Percentiles rank a stretch among this genome's conserved stretches.
Evolutionary conservation across 2,329 filamentous ascomycete species (phyloP).

Genomic region (Paraconiothyrium brasiliense): DNA sequence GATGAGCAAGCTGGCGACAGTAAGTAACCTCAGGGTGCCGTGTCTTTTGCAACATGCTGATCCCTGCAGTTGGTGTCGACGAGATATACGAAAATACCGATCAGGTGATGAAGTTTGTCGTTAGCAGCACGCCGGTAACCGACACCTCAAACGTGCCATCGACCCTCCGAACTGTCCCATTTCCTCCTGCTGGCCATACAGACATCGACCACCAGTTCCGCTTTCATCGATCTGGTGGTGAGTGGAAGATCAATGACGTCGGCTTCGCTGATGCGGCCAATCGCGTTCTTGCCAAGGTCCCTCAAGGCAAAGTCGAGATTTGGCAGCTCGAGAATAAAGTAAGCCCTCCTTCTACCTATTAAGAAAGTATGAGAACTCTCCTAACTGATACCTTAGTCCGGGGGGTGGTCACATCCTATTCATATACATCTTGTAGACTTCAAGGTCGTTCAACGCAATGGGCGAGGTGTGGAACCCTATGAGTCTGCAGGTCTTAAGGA

Average conservation of each 20-base stretch:
- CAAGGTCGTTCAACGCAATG: constrained; percentile 58
- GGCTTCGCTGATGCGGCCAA: constrained; percentile 36
- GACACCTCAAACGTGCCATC: constrained; percentile 31
- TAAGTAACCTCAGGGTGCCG: constrained; percentile 54
- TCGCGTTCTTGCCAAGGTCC: constrained; percentile 43
- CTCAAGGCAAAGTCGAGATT: constrained; percentile 43
- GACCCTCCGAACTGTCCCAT: constrained; percentile 34
- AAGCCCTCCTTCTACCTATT: no score
- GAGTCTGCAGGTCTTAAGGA: constrained; percentile 66
- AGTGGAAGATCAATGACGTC: constrained; percentile 42
- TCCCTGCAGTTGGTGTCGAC: constrained; percentile 7
- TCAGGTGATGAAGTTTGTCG: constrained; percentile 35
- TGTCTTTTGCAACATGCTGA: background rate
- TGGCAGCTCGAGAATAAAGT: constrained; percentile 54
- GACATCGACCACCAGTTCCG: constrained; percentile 42
- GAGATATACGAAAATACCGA: constrained; percentile 52
- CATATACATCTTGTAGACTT: constrained; percentile 69
- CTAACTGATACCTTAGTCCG: constrained; percentile 33
- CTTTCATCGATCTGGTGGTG: constrained; percentile 37
- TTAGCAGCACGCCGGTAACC: constrained; percentile 27
- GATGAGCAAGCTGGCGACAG: constrained; percentile 53
- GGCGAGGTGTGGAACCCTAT: constrained; percentile 56
- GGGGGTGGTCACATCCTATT: constrained; percentile 62
- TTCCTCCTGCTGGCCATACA: constrained; percentile 31
- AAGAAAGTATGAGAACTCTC: no score